Evolutionary conservation across 345 rosid genomes (phyloP).

Genomic region (Cardiospermum halicacabum): DNA sequence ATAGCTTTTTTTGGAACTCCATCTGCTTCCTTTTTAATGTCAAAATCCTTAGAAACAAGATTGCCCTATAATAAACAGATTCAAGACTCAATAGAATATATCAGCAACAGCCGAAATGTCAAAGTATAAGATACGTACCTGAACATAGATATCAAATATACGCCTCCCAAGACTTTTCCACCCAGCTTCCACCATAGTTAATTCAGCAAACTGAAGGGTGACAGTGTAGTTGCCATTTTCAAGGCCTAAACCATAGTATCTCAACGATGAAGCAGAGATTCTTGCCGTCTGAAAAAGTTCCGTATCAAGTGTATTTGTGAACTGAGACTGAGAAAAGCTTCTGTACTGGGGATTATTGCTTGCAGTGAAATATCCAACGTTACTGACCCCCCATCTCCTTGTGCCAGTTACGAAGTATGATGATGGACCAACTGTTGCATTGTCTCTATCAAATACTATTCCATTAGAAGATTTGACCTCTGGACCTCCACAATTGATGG

Average conservation of each 20-base stretch:
- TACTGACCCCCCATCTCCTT: conserved; percentile 45
- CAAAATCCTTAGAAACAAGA: conserved; percentile 47
- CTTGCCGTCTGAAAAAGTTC: conserved; percentile 55
- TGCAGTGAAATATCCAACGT: conserved; percentile 34
- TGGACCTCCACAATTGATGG: conserved; percentile 68
- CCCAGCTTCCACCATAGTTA: conserved; percentile 13
- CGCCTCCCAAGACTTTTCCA: conserved; percentile 50
- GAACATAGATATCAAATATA: conserved; percentile 47
- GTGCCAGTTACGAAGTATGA: conserved; percentile 39
- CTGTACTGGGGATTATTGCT: conserved; percentile 27
- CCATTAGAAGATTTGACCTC: conserved; percentile 29
- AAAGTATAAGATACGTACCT: conserved; percentile 26
- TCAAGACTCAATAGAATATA: background rate
- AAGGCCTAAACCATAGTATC: conserved; percentile 80
- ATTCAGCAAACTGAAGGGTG: conserved; percentile 45
- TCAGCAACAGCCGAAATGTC: background rate
- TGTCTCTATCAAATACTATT: conserved; percentile 42
- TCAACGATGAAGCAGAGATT: conserved; percentile 61
- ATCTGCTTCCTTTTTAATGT: conserved; percentile 31
- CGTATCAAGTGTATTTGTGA: conserved; percentile 30
- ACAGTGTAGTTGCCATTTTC: conserved; percentile 73
- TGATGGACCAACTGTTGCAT: conserved; percentile 51
- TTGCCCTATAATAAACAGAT: conserved; percentile 34
- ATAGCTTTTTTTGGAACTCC: conserved; percentile 26
- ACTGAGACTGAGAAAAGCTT: conserved; percentile 23